These are phyloP conservation scores for Plasmodium berghei DNA, from an alignment of 169 alveolate genomes.

Conservation along the genomic window DNA sequence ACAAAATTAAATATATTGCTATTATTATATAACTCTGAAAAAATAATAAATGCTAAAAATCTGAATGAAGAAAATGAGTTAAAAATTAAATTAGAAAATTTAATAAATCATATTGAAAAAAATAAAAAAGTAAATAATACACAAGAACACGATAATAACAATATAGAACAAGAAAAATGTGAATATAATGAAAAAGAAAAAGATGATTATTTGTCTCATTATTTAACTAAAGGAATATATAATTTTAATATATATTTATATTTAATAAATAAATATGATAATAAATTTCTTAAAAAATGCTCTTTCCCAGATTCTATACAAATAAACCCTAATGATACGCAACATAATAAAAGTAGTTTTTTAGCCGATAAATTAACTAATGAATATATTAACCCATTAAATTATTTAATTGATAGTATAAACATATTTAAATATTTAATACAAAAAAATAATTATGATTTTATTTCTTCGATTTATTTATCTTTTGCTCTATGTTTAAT, in stretches of 20 bases:
- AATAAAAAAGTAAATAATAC: constrained; percentile 10
- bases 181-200: not conserved
- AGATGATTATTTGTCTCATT: constrained; percentile 39
- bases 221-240: constrained; percentile 50
- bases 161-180: not conserved
- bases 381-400: constrained; percentile 55
- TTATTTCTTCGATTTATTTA: constrained; percentile 71
- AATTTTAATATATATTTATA: constrained; percentile 38
- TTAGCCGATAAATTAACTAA: not conserved
- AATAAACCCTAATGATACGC: not conserved
- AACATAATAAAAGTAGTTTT: not conserved
- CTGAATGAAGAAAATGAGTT: constrained; percentile 63
- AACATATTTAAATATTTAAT: constrained; percentile 27
- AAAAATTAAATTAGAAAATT: constrained; percentile 64
- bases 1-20: constrained; percentile 25
- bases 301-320: not conserved
- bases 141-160: not conserved
- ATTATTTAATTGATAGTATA: constrained; percentile 68
- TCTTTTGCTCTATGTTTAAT: constrained; percentile 44
- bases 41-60: constrained; percentile 42
- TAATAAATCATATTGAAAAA: constrained; percentile 55
- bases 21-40: constrained; percentile 46
- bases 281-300: constrained; percentile 17
- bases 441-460: constrained; percentile 70
- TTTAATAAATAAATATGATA: constrained; percentile 64